Percentiles rank a stretch among this genome's conserved stretches.
These are phyloP conservation scores for Adansonia digitata DNA, from an alignment of 345 rosid genomes.

Conservation along the genomic window DNA sequence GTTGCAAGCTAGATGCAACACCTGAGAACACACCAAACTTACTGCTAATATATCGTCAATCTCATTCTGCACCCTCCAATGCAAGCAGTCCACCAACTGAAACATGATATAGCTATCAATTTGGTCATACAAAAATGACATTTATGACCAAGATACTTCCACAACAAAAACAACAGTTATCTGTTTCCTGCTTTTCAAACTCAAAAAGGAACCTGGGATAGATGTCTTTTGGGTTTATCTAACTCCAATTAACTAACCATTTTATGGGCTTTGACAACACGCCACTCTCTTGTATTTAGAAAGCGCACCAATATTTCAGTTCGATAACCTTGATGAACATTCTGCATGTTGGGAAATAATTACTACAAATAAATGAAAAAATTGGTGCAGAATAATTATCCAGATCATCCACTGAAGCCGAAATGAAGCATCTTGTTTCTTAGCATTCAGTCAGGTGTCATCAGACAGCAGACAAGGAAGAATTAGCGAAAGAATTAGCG, in stretches of 20 bases:
- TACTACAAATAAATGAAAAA: background rate
- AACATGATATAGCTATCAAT: constrained; percentile 9
- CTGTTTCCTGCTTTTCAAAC: background rate
- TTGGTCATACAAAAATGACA: background rate
- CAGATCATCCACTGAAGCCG: background rate
- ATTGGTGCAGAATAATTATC: background rate
- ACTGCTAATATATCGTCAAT: constrained; percentile 75
- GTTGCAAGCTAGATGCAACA: background rate
- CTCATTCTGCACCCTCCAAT: constrained; percentile 83
- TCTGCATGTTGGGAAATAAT: constrained; percentile 35
- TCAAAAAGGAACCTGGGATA: background rate
- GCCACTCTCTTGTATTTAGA: constrained; percentile 72
- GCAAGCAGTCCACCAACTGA: constrained; percentile 80
- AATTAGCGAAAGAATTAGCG: background rate
- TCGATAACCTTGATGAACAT: constrained; percentile 62
- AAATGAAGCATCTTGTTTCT: background rate
- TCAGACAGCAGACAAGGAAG: background rate
- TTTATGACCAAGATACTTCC: background rate
- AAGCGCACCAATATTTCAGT: constrained; percentile 57
- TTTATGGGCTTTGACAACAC: constrained; percentile 63
- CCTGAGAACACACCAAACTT: constrained; percentile 25
- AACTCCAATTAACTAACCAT: constrained; percentile 43
- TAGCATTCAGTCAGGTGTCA: background rate
- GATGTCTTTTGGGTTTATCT: background rate
- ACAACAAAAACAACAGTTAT: background rate